Conservation (phyloP, 257 asterid species). For the Penstemon barbatus region DNA sequence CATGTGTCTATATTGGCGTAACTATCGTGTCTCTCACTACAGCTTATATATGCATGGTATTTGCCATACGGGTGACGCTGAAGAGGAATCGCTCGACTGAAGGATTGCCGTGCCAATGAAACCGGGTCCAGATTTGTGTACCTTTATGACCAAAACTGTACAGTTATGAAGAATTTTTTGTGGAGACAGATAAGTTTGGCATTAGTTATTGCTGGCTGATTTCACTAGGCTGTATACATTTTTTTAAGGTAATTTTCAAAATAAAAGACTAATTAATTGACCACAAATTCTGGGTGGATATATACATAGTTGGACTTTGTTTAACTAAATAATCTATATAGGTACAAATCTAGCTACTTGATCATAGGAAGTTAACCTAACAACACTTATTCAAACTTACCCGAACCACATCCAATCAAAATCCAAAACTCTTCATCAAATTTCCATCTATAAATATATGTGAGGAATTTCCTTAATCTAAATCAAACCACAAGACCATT, state of each 20-base stretch:
- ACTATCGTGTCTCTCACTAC: slow-evolving; percentile 48
- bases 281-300: too few relatives aligned
- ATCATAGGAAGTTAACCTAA: slow-evolving; percentile 10
- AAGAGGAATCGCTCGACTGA: slow-evolving; percentile 18
- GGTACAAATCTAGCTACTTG: too few relatives aligned
- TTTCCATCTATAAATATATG: slow-evolving; percentile 18
- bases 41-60: slow-evolving; percentile 43
- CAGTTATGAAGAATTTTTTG: background rate
- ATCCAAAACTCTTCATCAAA: background rate
- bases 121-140: background rate
- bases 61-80: slow-evolving; percentile 36
- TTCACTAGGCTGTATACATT: too few relatives aligned
- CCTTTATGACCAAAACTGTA: background rate
- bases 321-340: too few relatives aligned
- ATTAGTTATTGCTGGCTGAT: too few relatives aligned
- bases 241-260: too few relatives aligned
- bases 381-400: slow-evolving; percentile 11
- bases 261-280: too few relatives aligned
- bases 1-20: slow-evolving; percentile 63
- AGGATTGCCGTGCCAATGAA: background rate
- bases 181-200: background rate
- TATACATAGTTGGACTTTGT: too few relatives aligned
- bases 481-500: background rate
- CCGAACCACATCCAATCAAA: slow-evolving; percentile 20
- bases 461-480: background rate